Evolutionary conservation across 768 basidiomycete genomes (phyloP).

Genomic region (Russula griseocarnosa): DNA sequence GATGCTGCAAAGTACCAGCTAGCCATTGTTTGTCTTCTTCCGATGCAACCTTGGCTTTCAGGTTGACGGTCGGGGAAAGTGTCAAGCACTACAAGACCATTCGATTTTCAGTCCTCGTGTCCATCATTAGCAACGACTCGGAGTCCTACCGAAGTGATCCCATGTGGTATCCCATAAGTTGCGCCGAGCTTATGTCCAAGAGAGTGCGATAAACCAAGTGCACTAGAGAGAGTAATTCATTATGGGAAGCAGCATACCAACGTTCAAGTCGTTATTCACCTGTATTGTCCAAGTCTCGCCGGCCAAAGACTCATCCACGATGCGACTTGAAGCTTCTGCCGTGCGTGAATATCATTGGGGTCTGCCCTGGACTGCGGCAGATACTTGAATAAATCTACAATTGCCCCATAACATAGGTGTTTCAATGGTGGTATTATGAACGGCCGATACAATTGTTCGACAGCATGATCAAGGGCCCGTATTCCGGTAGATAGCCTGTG

Average conservation of each 20-base stretch:
- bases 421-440: constrained; percentile 55
- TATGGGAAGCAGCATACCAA: not conserved
- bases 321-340: constrained; percentile 68
- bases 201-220: constrained; percentile 71
- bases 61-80: constrained; percentile 55
- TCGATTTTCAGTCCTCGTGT: not conserved
- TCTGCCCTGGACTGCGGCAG: constrained; percentile 61
- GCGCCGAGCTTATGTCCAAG: constrained; percentile 74
- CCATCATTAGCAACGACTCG: not conserved
- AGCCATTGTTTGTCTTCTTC: constrained; percentile 61
- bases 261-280: constrained; percentile 34
- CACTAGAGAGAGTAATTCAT: constrained; percentile 35
- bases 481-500: constrained; percentile 74
- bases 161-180: constrained; percentile 71
- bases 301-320: constrained; percentile 84
- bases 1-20: constrained; percentile 53
- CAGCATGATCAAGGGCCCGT: constrained; percentile 73
- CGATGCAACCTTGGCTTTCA: constrained; percentile 56
- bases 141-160: constrained; percentile 70
- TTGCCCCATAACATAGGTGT: constrained; percentile 58
- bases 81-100: constrained; percentile 56
- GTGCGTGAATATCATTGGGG: constrained; percentile 50
- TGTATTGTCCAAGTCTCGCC: constrained; percentile 50
- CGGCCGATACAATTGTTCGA: constrained; percentile 64
- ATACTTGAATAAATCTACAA: constrained; percentile 70